Evolutionary conservation across 1,284 basidiomycete species (phyloP).

Genomic region (Sanghuangporus baumii): DNA sequence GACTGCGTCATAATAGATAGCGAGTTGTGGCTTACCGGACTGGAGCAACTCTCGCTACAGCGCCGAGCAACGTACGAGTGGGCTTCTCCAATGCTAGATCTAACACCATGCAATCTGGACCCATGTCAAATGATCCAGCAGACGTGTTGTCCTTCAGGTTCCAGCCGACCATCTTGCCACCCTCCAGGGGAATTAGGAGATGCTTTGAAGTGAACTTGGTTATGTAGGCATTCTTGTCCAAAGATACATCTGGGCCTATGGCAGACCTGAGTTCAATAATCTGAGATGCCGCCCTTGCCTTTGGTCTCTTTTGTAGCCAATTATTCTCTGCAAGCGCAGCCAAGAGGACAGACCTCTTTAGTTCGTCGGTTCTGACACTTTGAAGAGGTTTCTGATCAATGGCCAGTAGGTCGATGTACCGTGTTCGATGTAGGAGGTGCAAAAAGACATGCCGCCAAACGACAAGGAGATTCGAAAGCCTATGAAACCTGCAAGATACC

Average conservation of each 20-base stretch:
- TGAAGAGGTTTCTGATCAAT: constrained; percentile 7
- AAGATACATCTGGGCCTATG: neutral
- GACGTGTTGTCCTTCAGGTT: neutral
- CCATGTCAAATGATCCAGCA: neutral
- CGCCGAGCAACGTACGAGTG: neutral
- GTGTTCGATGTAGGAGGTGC: constrained; percentile 3
- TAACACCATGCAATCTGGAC: neutral
- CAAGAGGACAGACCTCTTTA: constrained; percentile 1
- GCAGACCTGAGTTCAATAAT: neutral
- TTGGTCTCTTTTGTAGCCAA: constrained; percentile 6
- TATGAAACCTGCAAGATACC: neutral
- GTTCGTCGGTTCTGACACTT: neutral
- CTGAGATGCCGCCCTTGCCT: neutral
- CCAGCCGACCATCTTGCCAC: constrained; percentile 8
- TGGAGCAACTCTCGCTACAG: neutral
- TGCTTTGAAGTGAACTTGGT: constrained; percentile 14
- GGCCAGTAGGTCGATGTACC: constrained; percentile 8
- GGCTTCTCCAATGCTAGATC: neutral
- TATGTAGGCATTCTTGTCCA: constrained; percentile 6
- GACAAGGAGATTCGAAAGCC: neutral
- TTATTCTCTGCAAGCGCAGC: constrained; percentile 4
- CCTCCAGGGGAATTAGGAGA: constrained; percentile 3
- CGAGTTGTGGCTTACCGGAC: neutral
- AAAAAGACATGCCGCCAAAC: constrained; percentile 10
- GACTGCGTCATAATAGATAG: neutral